A percentile compares a stretch with the other conserved stretches of the same genome.
These are phyloP conservation scores for Diaporthe aspalathi DNA, from an alignment of 2,329 filamentous ascomycete genomes.

Conservation along the genomic window DNA sequence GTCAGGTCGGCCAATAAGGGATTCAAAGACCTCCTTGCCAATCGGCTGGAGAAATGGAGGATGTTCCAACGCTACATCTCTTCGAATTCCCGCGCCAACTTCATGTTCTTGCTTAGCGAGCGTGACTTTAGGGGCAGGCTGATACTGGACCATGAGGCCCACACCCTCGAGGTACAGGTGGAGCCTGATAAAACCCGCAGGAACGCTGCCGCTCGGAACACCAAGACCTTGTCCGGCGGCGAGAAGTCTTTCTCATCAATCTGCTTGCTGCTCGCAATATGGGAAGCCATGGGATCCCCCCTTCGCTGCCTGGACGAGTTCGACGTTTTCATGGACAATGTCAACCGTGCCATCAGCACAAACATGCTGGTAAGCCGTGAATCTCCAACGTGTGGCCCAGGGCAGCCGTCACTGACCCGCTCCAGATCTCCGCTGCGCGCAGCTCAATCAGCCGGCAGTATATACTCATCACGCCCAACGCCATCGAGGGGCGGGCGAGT, in stretches of 20 bases:
- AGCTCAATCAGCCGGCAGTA: constrained; percentile 92
- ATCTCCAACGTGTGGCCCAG: background rate
- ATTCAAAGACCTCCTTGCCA: constrained; percentile 70
- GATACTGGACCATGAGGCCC: constrained; percentile 79
- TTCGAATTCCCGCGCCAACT: constrained; percentile 84
- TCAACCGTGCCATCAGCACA: constrained; percentile 93
- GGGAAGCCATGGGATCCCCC: constrained; percentile 98
- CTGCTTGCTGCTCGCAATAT: constrained; percentile 89
- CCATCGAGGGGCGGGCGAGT: constrained; percentile 71
- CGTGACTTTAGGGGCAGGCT: constrained; percentile 88
- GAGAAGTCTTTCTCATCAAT: constrained; percentile 99
- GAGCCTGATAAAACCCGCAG: constrained; percentile 77
- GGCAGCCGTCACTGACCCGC: constrained; percentile 40
- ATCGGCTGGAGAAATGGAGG: constrained; percentile 81
- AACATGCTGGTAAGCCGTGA: constrained; percentile 81
- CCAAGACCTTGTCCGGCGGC: constrained; percentile 92
- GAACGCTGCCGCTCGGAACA: constrained; percentile 78
- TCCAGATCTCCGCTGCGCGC: constrained; percentile 83
- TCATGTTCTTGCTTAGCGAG: constrained; percentile 89
- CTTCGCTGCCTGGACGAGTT: constrained; percentile 97
- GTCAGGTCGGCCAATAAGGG: constrained; percentile 54
- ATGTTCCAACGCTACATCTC: constrained; percentile 88
- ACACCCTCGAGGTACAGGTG: constrained; percentile 81
- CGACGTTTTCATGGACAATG: constrained; percentile 99
- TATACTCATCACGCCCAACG: constrained; percentile 95